Conservation (phyloP, 2,329 filamentous ascomycete species). For the Drechslerella dactyloides region DNA sequence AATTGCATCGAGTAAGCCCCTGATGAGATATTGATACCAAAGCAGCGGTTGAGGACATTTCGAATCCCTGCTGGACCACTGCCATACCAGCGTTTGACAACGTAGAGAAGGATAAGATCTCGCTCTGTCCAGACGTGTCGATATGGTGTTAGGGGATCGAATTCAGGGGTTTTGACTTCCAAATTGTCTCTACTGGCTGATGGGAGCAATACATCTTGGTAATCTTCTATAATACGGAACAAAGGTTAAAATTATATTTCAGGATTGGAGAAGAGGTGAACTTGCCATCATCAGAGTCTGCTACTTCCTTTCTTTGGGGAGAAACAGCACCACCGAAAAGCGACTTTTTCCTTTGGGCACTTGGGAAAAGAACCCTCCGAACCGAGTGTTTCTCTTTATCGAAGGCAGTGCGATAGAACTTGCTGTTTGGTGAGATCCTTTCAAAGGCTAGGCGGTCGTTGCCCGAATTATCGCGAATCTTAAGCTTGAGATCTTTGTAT, state of each 20-base stretch:
- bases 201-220: neutral
- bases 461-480: neutral
- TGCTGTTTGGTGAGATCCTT: slow-evolving; percentile 37
- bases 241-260: neutral
- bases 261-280: neutral
- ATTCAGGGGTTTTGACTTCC: slow-evolving; percentile 6
- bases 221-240: neutral
- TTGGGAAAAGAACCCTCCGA: slow-evolving; percentile 21
- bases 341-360: neutral
- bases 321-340: neutral
- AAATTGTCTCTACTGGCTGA: neutral
- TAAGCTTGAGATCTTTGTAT: slow-evolving; percentile 17
- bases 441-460: slow-evolving; percentile 31
- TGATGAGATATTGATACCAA: slow-evolving; percentile 39
- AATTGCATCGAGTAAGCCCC: slow-evolving; percentile 44
- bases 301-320: slow-evolving; percentile 2
- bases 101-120: slow-evolving; percentile 27
- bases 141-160: slow-evolving; percentile 13
- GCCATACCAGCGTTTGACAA: slow-evolving; percentile 33
- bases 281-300: slow-evolving; percentile 4
- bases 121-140: slow-evolving; percentile 23
- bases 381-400: slow-evolving; percentile 9
- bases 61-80: slow-evolving; percentile 19
- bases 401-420: slow-evolving; percentile 23
- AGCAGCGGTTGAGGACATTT: slow-evolving; percentile 34